These are phyloP conservation scores for Pyrenophora graminea DNA, from an alignment of 2,329 filamentous ascomycete genomes.

Conservation along the genomic window DNA sequence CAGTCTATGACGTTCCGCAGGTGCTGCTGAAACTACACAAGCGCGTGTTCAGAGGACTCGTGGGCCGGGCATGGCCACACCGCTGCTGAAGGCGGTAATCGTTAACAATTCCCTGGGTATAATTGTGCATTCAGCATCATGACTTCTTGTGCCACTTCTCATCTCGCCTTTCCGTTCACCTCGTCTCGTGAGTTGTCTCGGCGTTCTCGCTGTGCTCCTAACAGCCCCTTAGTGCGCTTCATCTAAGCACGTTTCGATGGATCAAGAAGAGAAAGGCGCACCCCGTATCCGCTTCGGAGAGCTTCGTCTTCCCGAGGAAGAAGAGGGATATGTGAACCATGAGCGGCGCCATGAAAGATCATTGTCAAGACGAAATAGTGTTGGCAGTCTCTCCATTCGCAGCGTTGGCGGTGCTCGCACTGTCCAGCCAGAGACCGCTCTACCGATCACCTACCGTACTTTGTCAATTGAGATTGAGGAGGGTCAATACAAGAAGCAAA, in stretches of 20 bases:
- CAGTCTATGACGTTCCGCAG: slow-evolving; percentile 11
- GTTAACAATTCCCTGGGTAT: slow-evolving; percentile 8
- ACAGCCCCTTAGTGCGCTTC: slow-evolving; percentile 6
- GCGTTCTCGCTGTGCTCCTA: slow-evolving; percentile 11
- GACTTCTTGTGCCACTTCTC: slow-evolving; percentile 6
- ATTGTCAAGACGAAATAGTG: slow-evolving; percentile 44
- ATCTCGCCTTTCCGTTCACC: slow-evolving; percentile 8
- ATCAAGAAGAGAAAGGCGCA: slow-evolving; percentile 30
- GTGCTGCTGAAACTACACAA: not conserved
- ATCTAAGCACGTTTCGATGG: slow-evolving; percentile 23
- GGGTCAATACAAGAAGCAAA: slow-evolving; percentile 34
- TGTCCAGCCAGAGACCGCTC: slow-evolving; percentile 49
- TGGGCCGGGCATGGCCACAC: slow-evolving; percentile 10
- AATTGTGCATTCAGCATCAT: slow-evolving; percentile 11
- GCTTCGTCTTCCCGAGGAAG: slow-evolving; percentile 36
- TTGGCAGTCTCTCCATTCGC: slow-evolving; percentile 41
- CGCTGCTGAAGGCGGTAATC: not conserved
- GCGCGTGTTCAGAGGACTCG: slow-evolving; percentile 10
- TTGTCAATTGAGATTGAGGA: slow-evolving; percentile 52
- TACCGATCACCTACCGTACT: slow-evolving; percentile 52
- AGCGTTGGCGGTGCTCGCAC: slow-evolving; percentile 39
- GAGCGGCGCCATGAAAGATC: slow-evolving; percentile 29
- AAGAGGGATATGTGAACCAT: slow-evolving; percentile 35
- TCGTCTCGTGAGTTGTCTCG: slow-evolving; percentile 3
- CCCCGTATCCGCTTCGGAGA: slow-evolving; percentile 27